Evolutionary conservation across 2,329 filamentous ascomycete species (phyloP), one percentile per base, ranked within the genome.

Genomic region (Colletotrichum musicola): DNA sequence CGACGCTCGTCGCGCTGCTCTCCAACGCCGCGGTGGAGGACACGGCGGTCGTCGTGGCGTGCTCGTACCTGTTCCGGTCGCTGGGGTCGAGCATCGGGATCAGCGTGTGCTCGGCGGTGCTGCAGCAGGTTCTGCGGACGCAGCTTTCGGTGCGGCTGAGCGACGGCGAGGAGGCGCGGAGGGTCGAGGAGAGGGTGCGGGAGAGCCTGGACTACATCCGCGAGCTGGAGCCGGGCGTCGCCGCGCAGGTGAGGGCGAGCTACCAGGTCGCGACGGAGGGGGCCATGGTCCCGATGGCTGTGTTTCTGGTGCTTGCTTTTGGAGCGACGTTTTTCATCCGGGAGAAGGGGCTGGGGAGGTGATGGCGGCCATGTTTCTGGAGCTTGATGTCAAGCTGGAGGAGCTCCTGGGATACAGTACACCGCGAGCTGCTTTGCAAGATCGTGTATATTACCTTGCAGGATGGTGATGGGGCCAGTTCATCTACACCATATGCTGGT

Each of bases 51-150:
- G 91, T 90, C 4, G 92, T 93, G 16, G 93, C 93, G 7, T 94
- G 92, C 77, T 92, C 90, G 20, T 95, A 95, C 79, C 87, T 95
- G 25, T 95, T 95, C 83, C 89, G 93, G 46, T 91, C 90, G 1
- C 83, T 95, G 0, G 93, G 92, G n/a, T 84, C 93, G n/a, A 91
- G 91, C 6, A 82, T 94, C 64, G 93, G 92, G 12, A 84, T 94
- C 63, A 91, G 90, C n/a, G 81, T 93, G 65, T 87, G 88, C 58
- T 89, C 92, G 1, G 92, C 92, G 1, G 85, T 93, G 7, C 86
- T 94, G 53, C 93, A 95, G 75, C 89, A 92, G 74, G 84, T 85
- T 3, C 82, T 95, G 20, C 84, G 91, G 16, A 81, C 80, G 2
- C 82, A 86, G 54, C 82, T 95, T 4, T 81, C 82, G 2, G 74